Base-by-base conservation (phyloP, 345 rosid genomes). In the Salix dunnii region DNA sequence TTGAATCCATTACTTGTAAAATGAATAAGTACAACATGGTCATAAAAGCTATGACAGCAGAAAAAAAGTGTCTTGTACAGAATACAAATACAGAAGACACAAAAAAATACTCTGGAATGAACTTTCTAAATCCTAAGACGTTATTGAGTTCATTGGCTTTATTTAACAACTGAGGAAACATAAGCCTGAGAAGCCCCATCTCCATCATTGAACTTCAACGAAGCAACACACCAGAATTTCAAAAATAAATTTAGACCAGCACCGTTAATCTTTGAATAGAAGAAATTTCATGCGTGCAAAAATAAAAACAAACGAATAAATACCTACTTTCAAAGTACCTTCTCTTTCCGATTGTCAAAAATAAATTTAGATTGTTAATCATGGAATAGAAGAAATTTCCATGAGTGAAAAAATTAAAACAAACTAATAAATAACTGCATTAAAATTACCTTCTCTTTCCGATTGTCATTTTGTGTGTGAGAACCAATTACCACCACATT, bases 401-500 rank as follows among this genome's bases (percentile, higher is more conserved):
- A 58, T 58, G 63, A 28, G 11, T 10, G 63, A 27, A n/a, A 58
- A 58, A 23, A 58, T 10, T 10, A 58, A 58, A 58, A 58, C 28
- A 58, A n/a, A 5, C 25, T n/a, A 23, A 58, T 23, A 58, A 23
- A 58, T 23, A n/a, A n/a, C 25, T 58, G 28, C 14, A 58, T 58
- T n/a, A n/a, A 40, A 4, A 60, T 68, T 89, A 94, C 98, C 97
- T 94, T 90, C 85, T 92, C 97, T 78, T 91, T 88, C 38, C 89
- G 86, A 77, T 76, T 89, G 80, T 92, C 95, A 40, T 81, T 83
- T 51, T 89, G 95, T 48, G 90, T 87, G 78, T 92, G 98, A 31
- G 97, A 91, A 78, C 91, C 87, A 55, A 94, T 91, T 63, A 87
- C 94, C 72, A 94, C 83, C 40, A 94, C 87, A 81, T 89, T 94